A percentile compares a stretch with the other conserved stretches of the same genome.
These are phyloP conservation scores for Hypholoma fasciculare DNA, from an alignment of 768 basidiomycete species.

Conservation along the genomic window DNA sequence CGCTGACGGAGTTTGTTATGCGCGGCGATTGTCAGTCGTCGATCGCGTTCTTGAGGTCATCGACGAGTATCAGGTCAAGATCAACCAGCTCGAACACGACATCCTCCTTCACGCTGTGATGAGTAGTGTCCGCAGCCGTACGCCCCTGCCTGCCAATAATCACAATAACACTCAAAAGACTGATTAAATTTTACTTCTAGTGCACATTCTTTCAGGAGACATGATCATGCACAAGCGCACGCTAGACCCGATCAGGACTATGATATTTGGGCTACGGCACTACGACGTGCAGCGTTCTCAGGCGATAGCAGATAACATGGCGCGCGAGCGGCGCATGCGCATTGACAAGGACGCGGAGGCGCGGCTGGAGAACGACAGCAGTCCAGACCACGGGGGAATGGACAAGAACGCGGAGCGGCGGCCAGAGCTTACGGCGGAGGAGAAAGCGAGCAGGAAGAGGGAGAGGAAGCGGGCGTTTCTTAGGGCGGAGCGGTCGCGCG, in stretches of 20 bases:
- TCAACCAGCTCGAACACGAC: conserved; percentile 56
- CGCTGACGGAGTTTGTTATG: not conserved
- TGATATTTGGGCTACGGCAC: conserved; percentile 64
- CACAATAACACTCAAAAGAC: not conserved
- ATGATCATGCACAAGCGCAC: conserved; percentile 76
- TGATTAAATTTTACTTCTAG: conserved; percentile 28
- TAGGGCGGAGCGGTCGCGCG: not conserved
- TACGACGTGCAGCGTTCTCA: conserved; percentile 55
- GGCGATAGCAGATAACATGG: conserved; percentile 24
- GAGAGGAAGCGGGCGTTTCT: not conserved
- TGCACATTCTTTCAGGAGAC: conserved; percentile 79
- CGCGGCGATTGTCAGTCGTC: conserved; percentile 42
- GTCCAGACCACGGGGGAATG: no score
- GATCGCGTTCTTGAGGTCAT: conserved; percentile 65
- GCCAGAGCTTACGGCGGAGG: not conserved
- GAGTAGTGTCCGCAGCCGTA: conserved; percentile 57
- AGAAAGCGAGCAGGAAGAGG: not conserved
- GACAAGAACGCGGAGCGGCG: no score
- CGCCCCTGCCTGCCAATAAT: conserved; percentile 18
- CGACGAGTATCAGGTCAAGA: conserved; percentile 64
- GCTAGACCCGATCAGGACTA: conserved; percentile 62
- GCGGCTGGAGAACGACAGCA: not conserved
- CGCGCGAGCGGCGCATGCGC: conserved; percentile 4
- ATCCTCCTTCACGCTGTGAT: conserved; percentile 61
- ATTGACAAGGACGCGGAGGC: not conserved